Evolutionary conservation across 176 grass and related monocot species (phyloP).

Genomic region (Lolium multiflorum): DNA sequence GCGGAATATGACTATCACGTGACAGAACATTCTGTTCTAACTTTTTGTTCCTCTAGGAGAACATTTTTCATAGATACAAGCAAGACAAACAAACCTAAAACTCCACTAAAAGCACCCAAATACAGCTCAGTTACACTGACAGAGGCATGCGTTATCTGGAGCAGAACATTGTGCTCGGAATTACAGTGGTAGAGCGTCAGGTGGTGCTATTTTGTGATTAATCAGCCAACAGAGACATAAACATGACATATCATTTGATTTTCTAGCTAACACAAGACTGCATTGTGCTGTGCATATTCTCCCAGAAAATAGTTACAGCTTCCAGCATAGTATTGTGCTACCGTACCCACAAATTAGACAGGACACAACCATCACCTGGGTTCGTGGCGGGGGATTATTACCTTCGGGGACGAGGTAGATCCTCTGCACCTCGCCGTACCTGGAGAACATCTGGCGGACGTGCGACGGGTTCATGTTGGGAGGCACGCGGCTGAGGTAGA

Average conservation of each 20-base stretch:
- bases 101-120: neutral
- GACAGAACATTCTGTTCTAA: neutral
- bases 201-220: neutral
- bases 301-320: neutral
- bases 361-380: neutral
- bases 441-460: constrained; percentile 87
- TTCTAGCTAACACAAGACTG: neutral
- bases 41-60: neutral
- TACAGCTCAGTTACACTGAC: neutral
- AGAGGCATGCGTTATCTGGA: neutral
- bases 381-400: constrained; percentile 38
- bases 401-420: constrained; percentile 90
- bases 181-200: neutral
- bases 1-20: neutral
- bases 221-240: neutral
- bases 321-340: neutral
- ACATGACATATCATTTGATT: neutral
- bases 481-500: constrained; percentile 90
- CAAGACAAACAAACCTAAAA: too few species aligned
- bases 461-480: constrained; percentile 94
- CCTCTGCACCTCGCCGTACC: constrained; percentile 81
- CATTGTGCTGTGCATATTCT: neutral
- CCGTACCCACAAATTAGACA: neutral
- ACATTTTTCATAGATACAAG: neutral
- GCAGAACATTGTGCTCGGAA: neutral